Conservation (phyloP, 768 basidiomycete genomes). For the Naematelia aurantialba region DNA sequence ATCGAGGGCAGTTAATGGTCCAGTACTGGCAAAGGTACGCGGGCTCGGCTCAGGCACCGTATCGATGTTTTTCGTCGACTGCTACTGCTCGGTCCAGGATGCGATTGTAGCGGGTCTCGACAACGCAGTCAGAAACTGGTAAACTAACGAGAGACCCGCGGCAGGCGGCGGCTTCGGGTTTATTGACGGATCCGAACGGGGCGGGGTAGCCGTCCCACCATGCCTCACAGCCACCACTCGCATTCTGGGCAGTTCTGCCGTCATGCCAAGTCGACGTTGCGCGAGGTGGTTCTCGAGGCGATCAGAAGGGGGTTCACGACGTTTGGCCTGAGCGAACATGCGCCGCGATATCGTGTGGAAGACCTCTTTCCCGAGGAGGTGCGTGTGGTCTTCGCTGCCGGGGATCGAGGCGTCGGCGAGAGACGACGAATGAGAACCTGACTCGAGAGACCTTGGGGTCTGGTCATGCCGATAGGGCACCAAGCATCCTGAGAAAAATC, state of each 20-base stretch:
- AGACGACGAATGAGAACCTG: no score
- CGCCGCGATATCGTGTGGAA: slow-evolving; percentile 71
- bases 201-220: no score
- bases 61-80: no score
- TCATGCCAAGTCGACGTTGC: slow-evolving; percentile 63
- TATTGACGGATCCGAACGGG: no score
- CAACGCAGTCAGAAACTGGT: no score
- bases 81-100: no score
- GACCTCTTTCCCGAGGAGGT: slow-evolving; percentile 98
- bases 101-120: no score
- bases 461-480: not conserved
- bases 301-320: slow-evolving; percentile 71
- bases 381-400: slow-evolving; percentile 21
- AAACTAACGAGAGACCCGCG: no score
- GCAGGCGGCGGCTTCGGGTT: no score
- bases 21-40: no score
- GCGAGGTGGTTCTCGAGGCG: slow-evolving; percentile 76
- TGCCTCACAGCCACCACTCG: slow-evolving; percentile 25
- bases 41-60: no score
- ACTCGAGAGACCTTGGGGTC: slow-evolving; percentile 9
- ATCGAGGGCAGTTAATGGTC: not conserved
- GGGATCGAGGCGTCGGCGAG: no score
- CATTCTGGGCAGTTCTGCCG: slow-evolving; percentile 26
- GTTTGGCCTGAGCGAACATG: slow-evolving; percentile 89
- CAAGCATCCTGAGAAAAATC: not conserved